Conservation (phyloP, 169 alveolate species). For the Cytauxzoon felis region DNA sequence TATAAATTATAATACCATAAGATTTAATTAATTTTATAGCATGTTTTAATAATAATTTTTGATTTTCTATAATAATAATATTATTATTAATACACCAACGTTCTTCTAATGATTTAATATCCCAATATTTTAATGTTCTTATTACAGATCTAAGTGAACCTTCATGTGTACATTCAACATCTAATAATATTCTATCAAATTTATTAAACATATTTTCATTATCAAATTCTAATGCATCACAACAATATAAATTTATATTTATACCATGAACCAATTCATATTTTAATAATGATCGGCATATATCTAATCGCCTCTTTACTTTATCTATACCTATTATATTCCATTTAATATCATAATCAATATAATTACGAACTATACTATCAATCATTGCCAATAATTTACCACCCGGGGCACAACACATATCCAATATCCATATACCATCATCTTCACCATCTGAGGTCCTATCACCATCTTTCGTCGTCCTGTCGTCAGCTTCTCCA, state of each 20-base stretch:
- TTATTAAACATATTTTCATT: conserved; percentile 65
- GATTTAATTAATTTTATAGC: conserved; percentile 92
- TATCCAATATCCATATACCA: conserved; percentile 80
- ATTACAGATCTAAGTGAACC: conserved; percentile 89
- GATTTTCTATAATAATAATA: conserved; percentile 84
- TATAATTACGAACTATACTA: conserved; percentile 77
- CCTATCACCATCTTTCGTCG: too few species aligned
- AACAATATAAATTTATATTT: conserved; percentile 10
- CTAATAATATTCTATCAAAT: conserved; percentile 90
- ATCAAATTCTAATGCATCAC: conserved; percentile 41
- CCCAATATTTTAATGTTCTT: conserved; percentile 85
- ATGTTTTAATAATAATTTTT: conserved; percentile 89
- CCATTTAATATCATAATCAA: conserved; percentile 71
- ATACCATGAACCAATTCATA: conserved; percentile 82
- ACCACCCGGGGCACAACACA: conserved; percentile 99
- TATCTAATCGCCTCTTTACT: conserved; percentile 85
- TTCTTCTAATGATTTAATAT: conserved; percentile 34
- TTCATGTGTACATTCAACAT: conserved; percentile 95
- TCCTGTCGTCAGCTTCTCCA: too few species aligned
- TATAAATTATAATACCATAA: conserved; percentile 95
- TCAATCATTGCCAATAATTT: conserved; percentile 89
- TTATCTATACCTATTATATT: conserved; percentile 88
- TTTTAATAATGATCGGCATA: conserved; percentile 77
- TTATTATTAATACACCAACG: conserved; percentile 59
- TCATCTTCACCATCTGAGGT: too few species aligned